phyloP scores from a whole-genome alignment of 257 asterid genomes.

The Asclepias syriaca region DNA sequence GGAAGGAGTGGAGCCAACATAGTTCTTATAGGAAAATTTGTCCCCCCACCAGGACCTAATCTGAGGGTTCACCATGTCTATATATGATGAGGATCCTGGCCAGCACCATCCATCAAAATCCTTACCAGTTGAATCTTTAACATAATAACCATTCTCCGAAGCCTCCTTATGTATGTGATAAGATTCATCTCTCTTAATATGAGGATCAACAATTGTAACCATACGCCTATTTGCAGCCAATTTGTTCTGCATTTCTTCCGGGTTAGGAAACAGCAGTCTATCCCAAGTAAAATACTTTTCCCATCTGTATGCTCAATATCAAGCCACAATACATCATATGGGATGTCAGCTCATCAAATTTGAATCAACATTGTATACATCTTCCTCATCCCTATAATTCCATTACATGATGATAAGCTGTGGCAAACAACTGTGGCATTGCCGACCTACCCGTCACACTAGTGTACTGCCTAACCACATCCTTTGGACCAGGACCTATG shows the following conservation, averaged over 20 bases:
- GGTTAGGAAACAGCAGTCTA: constrained; percentile 69
- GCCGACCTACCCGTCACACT: constrained; percentile 83
- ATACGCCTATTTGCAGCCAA: constrained; percentile 84
- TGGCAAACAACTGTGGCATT: constrained; percentile 87
- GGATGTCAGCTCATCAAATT: constrained; percentile 91
- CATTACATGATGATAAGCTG: constrained; percentile 95
- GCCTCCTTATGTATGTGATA: constrained; percentile 92
- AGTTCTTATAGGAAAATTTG: constrained; percentile 61
- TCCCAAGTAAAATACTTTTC: constrained; percentile 97
- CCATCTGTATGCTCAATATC: constrained; percentile 98
- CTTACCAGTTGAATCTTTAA: constrained; percentile 76
- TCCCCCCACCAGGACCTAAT: constrained; percentile 97
- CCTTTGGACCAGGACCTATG: constrained; percentile 88
- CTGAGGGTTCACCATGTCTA: constrained; percentile 79
- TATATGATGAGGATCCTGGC: constrained; percentile 95
- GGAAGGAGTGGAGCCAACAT: constrained; percentile 81
- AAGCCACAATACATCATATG: constrained; percentile 96
- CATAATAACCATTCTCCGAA: constrained; percentile 71
- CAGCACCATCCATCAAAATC: constrained; percentile 99
- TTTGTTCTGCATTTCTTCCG: constrained; percentile 91
- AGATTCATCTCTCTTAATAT: constrained; percentile 85
- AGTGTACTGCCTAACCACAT: constrained; percentile 82
- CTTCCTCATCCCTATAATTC: constrained; percentile 98
- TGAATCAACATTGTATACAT: constrained; percentile 74
- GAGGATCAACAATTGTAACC: constrained; percentile 99